Evolutionary conservation across 1,284 basidiomycete genomes (phyloP), one percentile per base, ranked within the genome.

Genomic region (Cystobasidium sp.): DNA sequence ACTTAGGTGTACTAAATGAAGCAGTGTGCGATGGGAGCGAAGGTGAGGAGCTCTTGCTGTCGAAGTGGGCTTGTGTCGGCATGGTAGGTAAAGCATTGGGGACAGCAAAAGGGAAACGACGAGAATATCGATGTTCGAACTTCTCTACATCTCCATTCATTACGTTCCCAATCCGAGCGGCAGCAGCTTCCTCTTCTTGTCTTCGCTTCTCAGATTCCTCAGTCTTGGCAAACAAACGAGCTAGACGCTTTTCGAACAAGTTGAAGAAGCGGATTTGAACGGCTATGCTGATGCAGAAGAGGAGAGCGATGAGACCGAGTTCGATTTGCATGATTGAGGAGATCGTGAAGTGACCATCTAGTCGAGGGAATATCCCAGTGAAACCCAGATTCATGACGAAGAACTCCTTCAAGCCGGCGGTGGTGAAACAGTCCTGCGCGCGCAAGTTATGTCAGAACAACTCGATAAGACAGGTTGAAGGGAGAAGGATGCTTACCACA

Each of bases 351-450:
- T 59, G 68, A 6, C 89, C 88, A 75, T 86, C 82, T 78, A 88
- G 92, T 78, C 89, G 90, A 14, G 90, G 88, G 83, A 96, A 97
- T 46, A 97, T 83, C 3, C 84, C 80, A 9, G 84, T 85, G 83
- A 94, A 93, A 20, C 95, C 95, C 58, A 98, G 84, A 80, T 97
- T 97, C 89, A 91, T 96, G 65, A 96, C 85, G 83, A 97, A 97
- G 84, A 96, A 97, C 91, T 93, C 95, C 84, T 97, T 97, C 74
- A 97, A 86, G 31, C 91, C 91, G 5, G 90, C 91, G 6, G 91
- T 90, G 3, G 93, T 91, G 82, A 89, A 97, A 83, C 95, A 97
- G 83, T 98, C 95, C 70, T 73, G 51, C 37, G 22, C 1, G 18
- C 16, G 5, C 10, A 16, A 6, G n/a, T 10, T 20, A 37, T 43